phyloP scores from a whole-genome alignment of 768 basidiomycete species.

The Pleurotus pulmonarius region DNA sequence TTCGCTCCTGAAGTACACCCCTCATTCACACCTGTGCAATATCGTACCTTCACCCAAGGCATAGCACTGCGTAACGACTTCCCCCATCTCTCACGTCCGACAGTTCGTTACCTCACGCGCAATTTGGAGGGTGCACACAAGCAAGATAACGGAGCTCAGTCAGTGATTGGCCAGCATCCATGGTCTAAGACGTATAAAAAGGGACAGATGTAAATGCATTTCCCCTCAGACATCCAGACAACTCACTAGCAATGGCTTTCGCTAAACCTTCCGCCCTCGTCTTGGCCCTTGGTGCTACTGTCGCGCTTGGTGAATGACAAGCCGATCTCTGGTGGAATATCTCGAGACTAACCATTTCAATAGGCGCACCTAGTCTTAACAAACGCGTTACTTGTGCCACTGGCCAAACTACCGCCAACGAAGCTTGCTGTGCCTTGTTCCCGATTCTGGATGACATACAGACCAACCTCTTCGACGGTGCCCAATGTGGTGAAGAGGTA shows the following conservation, averaged over 20 bases:
- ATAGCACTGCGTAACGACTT: neutral
- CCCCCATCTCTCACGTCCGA: neutral
- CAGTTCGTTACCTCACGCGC: neutral
- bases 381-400: slow-evolving; percentile 21
- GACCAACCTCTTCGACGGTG: slow-evolving; percentile 30
- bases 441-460: slow-evolving; percentile 36
- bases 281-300: slow-evolving; percentile 2
- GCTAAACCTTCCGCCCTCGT: slow-evolving; percentile 1
- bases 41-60: neutral
- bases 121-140: neutral
- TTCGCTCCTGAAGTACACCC: neutral
- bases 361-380: slow-evolving; percentile 7
- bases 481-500: slow-evolving; percentile 31
- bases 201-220: neutral
- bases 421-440: slow-evolving; percentile 36
- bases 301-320: neutral
- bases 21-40: slow-evolving; percentile 2
- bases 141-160: neutral
- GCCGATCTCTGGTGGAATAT: neutral
- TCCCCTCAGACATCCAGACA: neutral
- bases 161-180: neutral
- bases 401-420: slow-evolving; percentile 24
- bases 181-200: neutral
- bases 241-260: slow-evolving; percentile 5
- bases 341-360: neutral